Evolutionary conservation across 495 filamentous ascomycete genomes (phyloP).

Genomic region (Neurospora tetraspora): DNA sequence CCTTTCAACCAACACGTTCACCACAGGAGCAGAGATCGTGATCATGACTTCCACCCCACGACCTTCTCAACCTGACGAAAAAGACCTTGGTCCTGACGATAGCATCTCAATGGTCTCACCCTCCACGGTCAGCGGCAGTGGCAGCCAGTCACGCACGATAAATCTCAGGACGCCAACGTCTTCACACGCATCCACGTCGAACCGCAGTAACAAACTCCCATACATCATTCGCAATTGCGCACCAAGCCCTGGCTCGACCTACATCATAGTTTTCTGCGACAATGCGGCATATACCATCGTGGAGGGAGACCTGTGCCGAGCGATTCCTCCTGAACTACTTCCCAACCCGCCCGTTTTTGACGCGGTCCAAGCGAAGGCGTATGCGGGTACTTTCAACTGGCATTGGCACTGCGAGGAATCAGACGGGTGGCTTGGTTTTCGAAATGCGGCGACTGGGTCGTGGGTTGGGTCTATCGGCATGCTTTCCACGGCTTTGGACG

Average conservation of each 20-base stretch:
- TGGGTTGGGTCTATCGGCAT: background rate
- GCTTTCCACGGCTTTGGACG: no score
- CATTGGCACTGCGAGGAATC: background rate
- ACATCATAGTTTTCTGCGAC: background rate
- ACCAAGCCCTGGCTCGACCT: background rate
- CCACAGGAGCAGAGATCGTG: background rate
- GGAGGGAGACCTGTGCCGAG: accelerated
- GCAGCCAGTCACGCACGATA: background rate
- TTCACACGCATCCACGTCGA: background rate
- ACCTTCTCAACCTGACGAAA: background rate
- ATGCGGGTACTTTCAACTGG: background rate
- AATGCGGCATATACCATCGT: background rate
- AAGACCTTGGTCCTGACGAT: background rate
- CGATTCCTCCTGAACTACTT: background rate
- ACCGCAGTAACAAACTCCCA: background rate
- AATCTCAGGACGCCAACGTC: background rate
- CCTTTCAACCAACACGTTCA: background rate
- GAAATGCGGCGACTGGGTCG: background rate
- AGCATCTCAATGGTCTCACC: background rate
- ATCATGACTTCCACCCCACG: background rate
- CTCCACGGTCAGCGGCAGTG: background rate
- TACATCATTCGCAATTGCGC: background rate
- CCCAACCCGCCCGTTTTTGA: background rate
- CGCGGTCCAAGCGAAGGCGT: accelerated
- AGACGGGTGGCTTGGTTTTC: background rate